Evolutionary conservation across 306 rosid genomes (phyloP).

Genomic region (Pterocarpus macrocarpus): DNA sequence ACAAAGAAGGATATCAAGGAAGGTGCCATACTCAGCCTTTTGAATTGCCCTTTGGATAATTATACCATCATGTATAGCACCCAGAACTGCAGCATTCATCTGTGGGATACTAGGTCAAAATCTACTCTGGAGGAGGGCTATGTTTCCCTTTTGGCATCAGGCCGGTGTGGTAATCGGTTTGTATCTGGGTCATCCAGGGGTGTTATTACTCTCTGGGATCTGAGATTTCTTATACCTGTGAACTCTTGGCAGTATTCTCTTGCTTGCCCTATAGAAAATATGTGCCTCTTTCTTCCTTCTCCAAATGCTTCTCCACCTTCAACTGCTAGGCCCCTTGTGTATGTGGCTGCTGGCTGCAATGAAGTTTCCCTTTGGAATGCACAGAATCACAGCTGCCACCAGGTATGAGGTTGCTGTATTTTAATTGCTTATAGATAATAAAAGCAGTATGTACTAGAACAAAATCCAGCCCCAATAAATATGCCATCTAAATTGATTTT

Average conservation of each 20-base stretch:
- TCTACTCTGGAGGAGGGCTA: constrained; percentile 92
- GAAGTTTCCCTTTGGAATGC: constrained; percentile 99
- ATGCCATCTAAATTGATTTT: constrained; percentile 25
- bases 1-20: constrained; percentile 90
- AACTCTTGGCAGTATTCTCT: constrained; percentile 89
- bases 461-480: constrained; percentile 17
- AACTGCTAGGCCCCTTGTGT: constrained; percentile 88
- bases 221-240: constrained; percentile 90
- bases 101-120: constrained; percentile 93
- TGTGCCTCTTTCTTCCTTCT: constrained; percentile 88
- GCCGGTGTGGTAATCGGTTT: constrained; percentile 95
- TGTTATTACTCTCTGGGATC: constrained; percentile 93
- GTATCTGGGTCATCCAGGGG: constrained; percentile 97
- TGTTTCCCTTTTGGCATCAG: constrained; percentile 74
- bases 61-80: constrained; percentile 84
- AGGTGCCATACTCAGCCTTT: constrained; percentile 83
- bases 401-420: constrained; percentile 64
- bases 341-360: constrained; percentile 94
- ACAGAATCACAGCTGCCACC: constrained; percentile 95
- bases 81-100: constrained; percentile 91
- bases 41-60: constrained; percentile 74
- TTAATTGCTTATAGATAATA: constrained; percentile 14
- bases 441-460: constrained; percentile 19
- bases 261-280: constrained; percentile 89
- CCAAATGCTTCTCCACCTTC: constrained; percentile 74